These are phyloP conservation scores for Gymnopilus junonius DNA, from an alignment of 768 basidiomycete species.

Conservation along the genomic window DNA sequence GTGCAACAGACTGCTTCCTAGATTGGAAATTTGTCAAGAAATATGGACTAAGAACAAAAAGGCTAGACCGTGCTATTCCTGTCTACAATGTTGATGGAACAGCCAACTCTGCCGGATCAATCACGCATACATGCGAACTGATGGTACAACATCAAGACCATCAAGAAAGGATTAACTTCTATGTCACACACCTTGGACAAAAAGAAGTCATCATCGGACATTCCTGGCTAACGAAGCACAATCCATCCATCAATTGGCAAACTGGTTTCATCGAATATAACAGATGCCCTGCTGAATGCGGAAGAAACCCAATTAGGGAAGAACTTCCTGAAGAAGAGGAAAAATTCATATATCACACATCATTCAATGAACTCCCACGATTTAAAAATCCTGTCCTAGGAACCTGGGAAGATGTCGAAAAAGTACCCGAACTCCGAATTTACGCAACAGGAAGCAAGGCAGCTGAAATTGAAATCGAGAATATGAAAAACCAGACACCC, in stretches of 20 bases:
- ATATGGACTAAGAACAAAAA: background rate
- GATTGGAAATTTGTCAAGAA: background rate
- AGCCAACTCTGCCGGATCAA: conserved; percentile 6
- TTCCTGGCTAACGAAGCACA: no score
- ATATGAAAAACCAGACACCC: background rate
- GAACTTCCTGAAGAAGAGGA: background rate
- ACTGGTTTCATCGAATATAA: no score
- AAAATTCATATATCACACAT: background rate
- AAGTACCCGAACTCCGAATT: conserved; percentile 28
- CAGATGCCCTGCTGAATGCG: no score
- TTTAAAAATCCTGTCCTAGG: no score
- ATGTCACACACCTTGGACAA: no score
- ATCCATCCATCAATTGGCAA: no score
- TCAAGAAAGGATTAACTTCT: no score
- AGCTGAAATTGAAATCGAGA: background rate
- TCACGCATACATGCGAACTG: no score
- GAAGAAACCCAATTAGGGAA: no score
- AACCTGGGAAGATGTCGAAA: background rate
- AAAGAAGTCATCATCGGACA: no score
- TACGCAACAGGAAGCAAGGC: conserved; percentile 14
- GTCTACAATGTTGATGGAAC: conserved; percentile 21
- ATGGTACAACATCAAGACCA: no score
- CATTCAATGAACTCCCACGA: background rate
- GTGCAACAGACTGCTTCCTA: conserved; percentile 5
- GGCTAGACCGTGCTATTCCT: background rate